Evolutionary conservation across 2,329 filamentous ascomycete species (phyloP), one percentile per base, ranked within the genome.

Genomic region (Daldinia sp.): DNA sequence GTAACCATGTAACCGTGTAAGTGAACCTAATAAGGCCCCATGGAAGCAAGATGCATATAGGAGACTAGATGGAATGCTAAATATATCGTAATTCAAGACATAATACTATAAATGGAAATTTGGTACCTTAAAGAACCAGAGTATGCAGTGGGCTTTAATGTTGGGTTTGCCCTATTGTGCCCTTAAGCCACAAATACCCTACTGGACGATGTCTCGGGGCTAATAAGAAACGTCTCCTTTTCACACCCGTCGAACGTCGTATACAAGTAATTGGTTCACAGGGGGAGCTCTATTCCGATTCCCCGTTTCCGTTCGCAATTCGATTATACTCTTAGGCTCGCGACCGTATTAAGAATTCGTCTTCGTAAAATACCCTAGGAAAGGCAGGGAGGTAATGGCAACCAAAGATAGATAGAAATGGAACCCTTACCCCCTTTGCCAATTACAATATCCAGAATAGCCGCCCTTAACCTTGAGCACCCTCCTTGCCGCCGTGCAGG

Each of bases 391-490:
- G 4, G 21, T 25, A 45, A n/a, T n/a, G 11, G 21, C 27, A 8
- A 23, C 13, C 39, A 27, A n/a, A n/a, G 21, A 23, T 19, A 43
- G 17, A 23, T 15, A 43, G 21, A 45, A 45, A 45, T 45, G 13
- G 39, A 45, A 45, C 62, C 45, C 32, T 52, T 47, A 58, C 58
- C 55, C 39, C 49, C 48, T 41, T 27, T 37, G 30, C 45, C 45
- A 48, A 48, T 30, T 48, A 21, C 47, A 55, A 65, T 62, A 58
- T 55, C 59, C 59, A 66, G 32, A 66, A 60, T 60, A 66, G 57
- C 63, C 59, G 63, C 63, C 48, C 63, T 66, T 63, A 58, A 60
- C 63, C 59, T 51, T 60, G 35, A 50, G n/a, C 37, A 59, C 50
- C 48, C 27, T 48, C 58, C 32, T 56, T 65, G 39, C 58, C 59